Conservation (phyloP, 1,139 yeast genomes). For the Waltiozyma sp. region DNA sequence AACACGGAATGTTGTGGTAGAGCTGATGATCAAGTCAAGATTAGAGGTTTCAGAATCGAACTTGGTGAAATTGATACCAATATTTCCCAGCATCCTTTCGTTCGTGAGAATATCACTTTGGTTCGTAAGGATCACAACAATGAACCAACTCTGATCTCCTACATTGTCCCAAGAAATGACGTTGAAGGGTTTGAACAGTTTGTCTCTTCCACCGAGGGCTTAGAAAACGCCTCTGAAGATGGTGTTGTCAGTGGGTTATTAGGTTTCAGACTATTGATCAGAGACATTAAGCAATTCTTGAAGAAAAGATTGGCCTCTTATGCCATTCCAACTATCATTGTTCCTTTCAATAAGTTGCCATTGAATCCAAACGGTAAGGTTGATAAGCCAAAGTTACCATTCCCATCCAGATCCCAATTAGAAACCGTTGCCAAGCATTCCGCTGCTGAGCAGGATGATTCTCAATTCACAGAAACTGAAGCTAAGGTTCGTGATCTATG, state of each 20-base stretch:
- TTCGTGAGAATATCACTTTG: constrained; percentile 83
- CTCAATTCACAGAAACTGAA: constrained; percentile 54
- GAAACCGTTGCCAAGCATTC: constrained; percentile 27
- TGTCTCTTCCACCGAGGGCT: constrained; percentile 33
- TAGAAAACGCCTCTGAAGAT: constrained; percentile 33
- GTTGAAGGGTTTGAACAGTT: constrained; percentile 45
- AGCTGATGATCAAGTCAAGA: constrained; percentile 98
- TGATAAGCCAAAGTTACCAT: constrained; percentile 93
- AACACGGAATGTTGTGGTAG: constrained; percentile 97
- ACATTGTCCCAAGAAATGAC: constrained; percentile 73
- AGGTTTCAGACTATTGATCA: constrained; percentile 62
- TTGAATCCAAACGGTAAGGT: constrained; percentile 97
- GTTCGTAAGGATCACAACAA: constrained; percentile 91
- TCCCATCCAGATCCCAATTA: constrained; percentile 84
- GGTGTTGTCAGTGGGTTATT: constrained; percentile 75
- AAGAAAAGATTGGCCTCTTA: constrained; percentile 86
- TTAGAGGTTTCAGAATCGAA: constrained; percentile 96
- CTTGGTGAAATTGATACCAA: constrained; percentile 97
- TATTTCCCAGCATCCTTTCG: constrained; percentile 81
- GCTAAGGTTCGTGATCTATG: constrained; percentile 66
- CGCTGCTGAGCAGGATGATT: constrained; percentile 32
- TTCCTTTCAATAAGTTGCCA: constrained; percentile 79
- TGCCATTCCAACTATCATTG: constrained; percentile 86
- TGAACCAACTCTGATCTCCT: constrained; percentile 85
- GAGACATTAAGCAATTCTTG: constrained; percentile 70